These are phyloP conservation scores for Monosporascus cannonballus DNA, from an alignment of 2,329 filamentous ascomycete species.

Conservation along the genomic window DNA sequence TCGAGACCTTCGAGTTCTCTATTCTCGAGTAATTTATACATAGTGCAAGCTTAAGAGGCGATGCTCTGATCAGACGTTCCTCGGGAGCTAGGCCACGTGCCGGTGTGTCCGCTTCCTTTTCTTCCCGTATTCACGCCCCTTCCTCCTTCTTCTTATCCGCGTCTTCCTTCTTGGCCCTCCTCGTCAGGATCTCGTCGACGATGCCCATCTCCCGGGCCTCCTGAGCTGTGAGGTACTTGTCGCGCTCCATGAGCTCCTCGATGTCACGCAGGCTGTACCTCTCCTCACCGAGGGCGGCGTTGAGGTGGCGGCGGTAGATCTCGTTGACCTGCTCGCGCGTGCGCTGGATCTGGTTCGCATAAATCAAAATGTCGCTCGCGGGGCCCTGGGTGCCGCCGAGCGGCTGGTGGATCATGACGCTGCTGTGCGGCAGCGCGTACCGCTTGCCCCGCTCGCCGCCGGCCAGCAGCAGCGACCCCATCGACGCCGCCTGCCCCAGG, in stretches of 20 bases:
- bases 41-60: no score
- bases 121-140: no score
- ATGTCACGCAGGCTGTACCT: slow-evolving; percentile 77
- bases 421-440: slow-evolving; percentile 85
- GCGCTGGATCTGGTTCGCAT: slow-evolving; percentile 91
- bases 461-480: slow-evolving; percentile 84
- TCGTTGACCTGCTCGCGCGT: slow-evolving; percentile 80
- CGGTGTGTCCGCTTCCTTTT: no score
- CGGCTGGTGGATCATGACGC: slow-evolving; percentile 97
- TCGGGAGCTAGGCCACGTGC: no score
- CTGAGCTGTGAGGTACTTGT: slow-evolving; percentile 85
- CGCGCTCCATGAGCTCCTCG: slow-evolving; percentile 92
- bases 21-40: no score
- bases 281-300: slow-evolving; percentile 65
- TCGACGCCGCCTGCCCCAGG: slow-evolving; percentile 87
- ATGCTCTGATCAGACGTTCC: no score
- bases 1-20: no score
- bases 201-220: slow-evolving; percentile 89
- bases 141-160: slow-evolving; percentile 9
- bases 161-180: slow-evolving; percentile 42
- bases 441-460: slow-evolving; percentile 81
- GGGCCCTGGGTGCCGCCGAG: slow-evolving; percentile 64
- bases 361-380: slow-evolving; percentile 83
- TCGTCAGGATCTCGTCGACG: slow-evolving; percentile 79
- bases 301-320: slow-evolving; percentile 85